phyloP scores from a whole-genome alignment of 2,329 filamentous ascomycete genomes.

The Onygenales sp. region DNA sequence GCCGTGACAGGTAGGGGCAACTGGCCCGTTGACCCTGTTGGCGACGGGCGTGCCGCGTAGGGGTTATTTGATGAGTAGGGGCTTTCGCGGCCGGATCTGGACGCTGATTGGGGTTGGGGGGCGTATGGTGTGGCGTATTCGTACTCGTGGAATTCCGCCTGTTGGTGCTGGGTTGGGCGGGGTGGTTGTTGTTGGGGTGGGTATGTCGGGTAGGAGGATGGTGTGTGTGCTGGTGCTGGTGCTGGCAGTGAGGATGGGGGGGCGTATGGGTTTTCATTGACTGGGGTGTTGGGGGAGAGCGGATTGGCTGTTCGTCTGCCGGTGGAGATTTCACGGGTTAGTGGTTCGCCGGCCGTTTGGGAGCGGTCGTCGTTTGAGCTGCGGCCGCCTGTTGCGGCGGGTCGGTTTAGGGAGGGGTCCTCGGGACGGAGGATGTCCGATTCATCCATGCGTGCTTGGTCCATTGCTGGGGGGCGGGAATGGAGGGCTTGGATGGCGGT shows the following conservation, averaged over 20 bases:
- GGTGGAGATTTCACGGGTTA: conserved; percentile 30
- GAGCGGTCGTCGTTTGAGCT: conserved; percentile 7
- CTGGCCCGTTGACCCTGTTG: background rate
- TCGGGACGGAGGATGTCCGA: conserved; percentile 19
- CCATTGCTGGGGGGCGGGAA: conserved; percentile 22
- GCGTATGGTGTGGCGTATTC: background rate
- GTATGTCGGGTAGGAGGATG: background rate
- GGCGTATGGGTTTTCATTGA: conserved; percentile 1
- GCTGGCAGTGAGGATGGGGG: conserved; percentile 1
- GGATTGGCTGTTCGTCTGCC: conserved; percentile 26
- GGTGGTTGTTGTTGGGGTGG: background rate
- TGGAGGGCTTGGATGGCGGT: conserved; percentile 26
- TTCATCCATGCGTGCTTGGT: conserved; percentile 20
- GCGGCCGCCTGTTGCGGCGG: conserved; percentile 16
- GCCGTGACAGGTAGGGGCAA: conserved; percentile 1
- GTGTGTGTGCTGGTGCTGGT: conserved; percentile 3
- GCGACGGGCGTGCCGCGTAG: background rate
- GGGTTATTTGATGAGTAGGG: background rate
- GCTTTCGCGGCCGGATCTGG: background rate
- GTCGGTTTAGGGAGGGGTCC: conserved; percentile 16
- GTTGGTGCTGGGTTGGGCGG: conserved; percentile 8
- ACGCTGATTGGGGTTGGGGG: too few species aligned
- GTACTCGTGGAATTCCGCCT: conserved; percentile 3
- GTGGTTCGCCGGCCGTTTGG: conserved; percentile 3
- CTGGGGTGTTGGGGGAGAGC: conserved; percentile 6